A percentile compares a stretch with the other conserved stretches of the same genome.
phyloP scores from a whole-genome alignment of 192 early-diverging fungal genomes.

The Chytriomyces sp. region DNA sequence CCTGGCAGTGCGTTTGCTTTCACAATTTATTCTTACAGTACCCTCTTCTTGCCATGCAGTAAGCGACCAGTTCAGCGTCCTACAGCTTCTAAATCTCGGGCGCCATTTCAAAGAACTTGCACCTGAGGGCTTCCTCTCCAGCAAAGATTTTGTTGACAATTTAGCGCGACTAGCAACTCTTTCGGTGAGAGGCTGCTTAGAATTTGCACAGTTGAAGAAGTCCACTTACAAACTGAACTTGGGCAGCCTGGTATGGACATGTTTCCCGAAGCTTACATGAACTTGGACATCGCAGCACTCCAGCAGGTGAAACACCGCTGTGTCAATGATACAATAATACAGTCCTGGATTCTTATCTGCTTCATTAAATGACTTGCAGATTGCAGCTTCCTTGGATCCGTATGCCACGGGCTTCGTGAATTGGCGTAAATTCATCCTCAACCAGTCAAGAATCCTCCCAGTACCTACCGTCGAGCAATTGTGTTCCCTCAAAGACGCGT shows the following conservation, averaged over 20 bases:
- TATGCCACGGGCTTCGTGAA: slow-evolving; percentile 61
- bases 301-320: slow-evolving; percentile 47
- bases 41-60: slow-evolving; percentile 27
- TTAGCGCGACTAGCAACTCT: slow-evolving; percentile 42
- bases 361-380: slow-evolving; percentile 18
- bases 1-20: too few relatives aligned
- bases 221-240: background rate
- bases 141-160: slow-evolving; percentile 55
- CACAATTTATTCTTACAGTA: too few relatives aligned
- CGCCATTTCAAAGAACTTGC: slow-evolving; percentile 47
- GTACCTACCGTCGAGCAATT: slow-evolving; percentile 43
- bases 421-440: slow-evolving; percentile 56
- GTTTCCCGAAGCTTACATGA: slow-evolving; percentile 54
- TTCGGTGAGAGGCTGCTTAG: slow-evolving; percentile 23
- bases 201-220: slow-evolving; percentile 23
- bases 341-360: background rate
- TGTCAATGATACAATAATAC: too few relatives aligned
- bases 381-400: slow-evolving; percentile 50
- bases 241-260: slow-evolving; percentile 45
- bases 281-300: slow-evolving; percentile 45
- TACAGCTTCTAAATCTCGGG: slow-evolving; percentile 53
- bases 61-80: slow-evolving; percentile 59
- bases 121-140: slow-evolving; percentile 42
- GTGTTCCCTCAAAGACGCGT: slow-evolving; percentile 19
- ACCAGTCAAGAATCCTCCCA: slow-evolving; percentile 49